Evolutionary conservation across 140 eudicot species (phyloP), one percentile per base, ranked within the genome.

Genomic region (Erigeron philadelphicus): DNA sequence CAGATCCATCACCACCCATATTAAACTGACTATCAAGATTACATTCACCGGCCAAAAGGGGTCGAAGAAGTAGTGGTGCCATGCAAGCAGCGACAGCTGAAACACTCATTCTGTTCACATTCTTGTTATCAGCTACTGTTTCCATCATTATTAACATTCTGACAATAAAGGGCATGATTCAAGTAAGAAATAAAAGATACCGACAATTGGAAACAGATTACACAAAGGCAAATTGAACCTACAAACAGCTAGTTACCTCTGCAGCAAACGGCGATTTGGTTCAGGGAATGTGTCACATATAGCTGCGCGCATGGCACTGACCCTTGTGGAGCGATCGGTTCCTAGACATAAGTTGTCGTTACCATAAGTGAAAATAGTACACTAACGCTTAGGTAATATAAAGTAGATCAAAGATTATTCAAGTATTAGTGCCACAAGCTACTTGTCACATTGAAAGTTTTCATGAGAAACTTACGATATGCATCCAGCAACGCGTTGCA

Each of bases 1-100:
- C 74, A 76, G 98, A 86, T 75, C 86, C 82, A 82, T 93, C 98
- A 71, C 87, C 93, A 61, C 84, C 96, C 76, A 89, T 76, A 85
- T 76, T 88, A 72, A 86, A 79, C 49, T 85, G 69, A 72, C 84
- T 61, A 54, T 82, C 94, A 61, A 93, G 89, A 23, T 93, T 94
- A 82, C 98, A 93, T 56, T 93, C 98, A 23, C 98, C 95, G 19
- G 96, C 96, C 61, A 93, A 82, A 76, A 93, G 95, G 58, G 98
- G 96, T 23, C 96, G 90, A 72, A 93, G 95, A 81, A 93, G 96
- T 74, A 93, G 79, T 10, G 98, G 98, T 21, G 98, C 96, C 98
- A 93, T 93, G 84, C 98, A 93, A 73, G 96, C 98, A 80, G 98
- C 98, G 38, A 93, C 98, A 23, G 95, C 98, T 68, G 98, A 89